Evolutionary conservation across 352 stramenopile species (phyloP), one percentile per base, ranked within the genome.

Genomic region (Phytophthora multivora): DNA sequence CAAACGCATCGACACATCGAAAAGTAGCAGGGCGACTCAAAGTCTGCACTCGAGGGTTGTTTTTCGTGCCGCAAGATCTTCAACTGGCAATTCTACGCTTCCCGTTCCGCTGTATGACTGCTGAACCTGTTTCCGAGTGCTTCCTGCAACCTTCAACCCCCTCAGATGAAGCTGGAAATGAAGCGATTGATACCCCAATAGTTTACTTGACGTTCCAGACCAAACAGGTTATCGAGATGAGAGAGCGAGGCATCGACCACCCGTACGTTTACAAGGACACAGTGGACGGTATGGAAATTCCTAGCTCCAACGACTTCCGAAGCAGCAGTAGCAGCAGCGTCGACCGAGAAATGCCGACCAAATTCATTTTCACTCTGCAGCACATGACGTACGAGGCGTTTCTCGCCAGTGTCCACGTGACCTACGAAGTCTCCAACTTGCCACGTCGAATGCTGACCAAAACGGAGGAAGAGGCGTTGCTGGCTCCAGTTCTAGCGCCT

Each of bases 11-110:
- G 0, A 74, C 48, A 18, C 53, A 69, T 10, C 62, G 80, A n/a
- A 91, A 82, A 69, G 62, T 80, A 9, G 69, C 77, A 21, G 83
- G 83, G 0, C 69, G 83, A 9, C 59, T 94, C 55, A 96, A 96
- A 64, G 74, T 96, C 5, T 97, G 86, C 69, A 96, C 88, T 31
- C 76, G 89, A 50, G 89, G 83, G n/a, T 59, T 97, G 30, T 91
- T 97, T 53, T 97, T 96, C 69, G 88, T 96, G 66, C 90, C 88
- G 12, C 71, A 83, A 42, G 89, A 96, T 52, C 54, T 88, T 5
- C 57, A 77, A 11, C 25, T 79, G 18, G 79, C 88, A 15, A 89
- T 96, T 19, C 41, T 95, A 28, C 89, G 90, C 39, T 93, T 96
- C 59, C 80, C 85, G 3, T 97, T 92, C 65, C 80, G 83, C 16